A percentile compares a stretch with the other conserved stretches of the same genome.
Conservation (phyloP, 140 eudicot genomes). For the Anethum foeniculum region DNA sequence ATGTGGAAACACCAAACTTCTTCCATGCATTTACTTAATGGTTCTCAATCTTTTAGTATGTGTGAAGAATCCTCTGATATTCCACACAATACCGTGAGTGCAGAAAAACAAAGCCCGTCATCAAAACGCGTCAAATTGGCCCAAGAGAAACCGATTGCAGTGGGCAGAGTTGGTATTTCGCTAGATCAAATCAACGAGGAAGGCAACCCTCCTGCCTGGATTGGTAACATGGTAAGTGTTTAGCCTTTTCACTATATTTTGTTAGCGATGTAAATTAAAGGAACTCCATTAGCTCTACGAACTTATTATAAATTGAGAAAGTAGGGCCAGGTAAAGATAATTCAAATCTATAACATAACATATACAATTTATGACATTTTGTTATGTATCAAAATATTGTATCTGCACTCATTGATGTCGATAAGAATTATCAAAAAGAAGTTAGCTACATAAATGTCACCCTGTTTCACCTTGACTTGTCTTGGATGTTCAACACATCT, state of each 20-base stretch:
- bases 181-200: slow-evolving; percentile 28
- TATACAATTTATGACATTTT: neutral
- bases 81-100: slow-evolving; percentile 43
- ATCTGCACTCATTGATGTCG: neutral
- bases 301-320: neutral
- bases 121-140: slow-evolving; percentile 79
- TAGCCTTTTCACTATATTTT: neutral
- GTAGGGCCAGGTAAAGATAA: neutral
- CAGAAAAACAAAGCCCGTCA: slow-evolving; percentile 66
- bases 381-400: neutral
- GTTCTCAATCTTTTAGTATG: slow-evolving; percentile 34
- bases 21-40: slow-evolving; percentile 35
- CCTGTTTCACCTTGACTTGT: neutral
- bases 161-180: slow-evolving; percentile 22
- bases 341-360: neutral
- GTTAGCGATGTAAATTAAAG: neutral
- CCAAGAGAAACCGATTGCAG: slow-evolving; percentile 41
- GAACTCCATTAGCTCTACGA: neutral
- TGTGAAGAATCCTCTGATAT: slow-evolving; percentile 44
- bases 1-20: slow-evolving; percentile 57
- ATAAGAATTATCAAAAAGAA: neutral
- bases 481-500: neutral
- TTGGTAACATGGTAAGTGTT: slow-evolving; percentile 36
- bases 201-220: slow-evolving; percentile 20
- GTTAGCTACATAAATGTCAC: neutral